These are phyloP conservation scores for Taiozyma sp. DNA, from an alignment of 1,139 yeast genomes.

Conservation along the genomic window DNA sequence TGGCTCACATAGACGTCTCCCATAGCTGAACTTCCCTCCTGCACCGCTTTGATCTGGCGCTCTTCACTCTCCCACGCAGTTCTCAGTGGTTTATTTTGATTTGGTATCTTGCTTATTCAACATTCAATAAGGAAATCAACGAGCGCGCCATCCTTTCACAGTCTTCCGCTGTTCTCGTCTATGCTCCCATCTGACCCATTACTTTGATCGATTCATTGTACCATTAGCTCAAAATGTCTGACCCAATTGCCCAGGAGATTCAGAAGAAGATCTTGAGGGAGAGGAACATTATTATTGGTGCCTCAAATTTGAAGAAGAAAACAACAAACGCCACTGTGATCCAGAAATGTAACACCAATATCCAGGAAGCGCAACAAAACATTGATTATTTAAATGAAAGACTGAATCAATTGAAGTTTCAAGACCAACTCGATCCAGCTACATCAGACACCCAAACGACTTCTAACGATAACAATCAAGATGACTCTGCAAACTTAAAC, in stretches of 20 bases:
- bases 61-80: background rate
- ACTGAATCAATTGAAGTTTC: conserved; percentile 53
- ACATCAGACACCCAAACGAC: background rate
- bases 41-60: background rate
- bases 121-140: conserved; percentile 1
- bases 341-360: conserved; percentile 85
- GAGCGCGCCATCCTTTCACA: background rate
- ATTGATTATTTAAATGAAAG: conserved; percentile 83
- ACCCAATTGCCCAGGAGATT: conserved; percentile 44
- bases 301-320: conserved; percentile 69
- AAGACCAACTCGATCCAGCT: conserved; percentile 20
- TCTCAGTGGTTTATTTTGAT: background rate
- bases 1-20: background rate
- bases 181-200: background rate
- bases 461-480: background rate
- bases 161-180: background rate
- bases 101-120: conserved; percentile 1
- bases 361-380: conserved; percentile 86
- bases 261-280: conserved; percentile 82
- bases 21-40: background rate
- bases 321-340: conserved; percentile 79
- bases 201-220: background rate
- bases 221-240: conserved; percentile 13
- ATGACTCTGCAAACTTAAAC: background rate
- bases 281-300: conserved; percentile 81